Base-by-base conservation (phyloP, 2,329 filamentous ascomycete species). In the Penicillium brevicompactum region DNA sequence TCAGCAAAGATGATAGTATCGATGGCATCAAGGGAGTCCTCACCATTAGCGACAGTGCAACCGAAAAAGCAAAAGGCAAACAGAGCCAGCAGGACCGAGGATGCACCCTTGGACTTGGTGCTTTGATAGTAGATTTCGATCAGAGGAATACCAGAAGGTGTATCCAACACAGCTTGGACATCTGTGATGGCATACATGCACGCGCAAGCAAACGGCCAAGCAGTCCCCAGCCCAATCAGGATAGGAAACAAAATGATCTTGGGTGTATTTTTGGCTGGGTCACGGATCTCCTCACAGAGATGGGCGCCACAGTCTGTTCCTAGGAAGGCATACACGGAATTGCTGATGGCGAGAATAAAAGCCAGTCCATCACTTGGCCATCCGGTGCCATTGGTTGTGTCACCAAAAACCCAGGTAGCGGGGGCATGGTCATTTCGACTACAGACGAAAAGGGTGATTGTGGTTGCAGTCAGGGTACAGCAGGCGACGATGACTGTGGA, bases 41-140 rank as follows among this genome's bases (percentile, higher is more conserved):
- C 4, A 51, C 49, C 54, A 49, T 56, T 56, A 1, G 45, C 49
- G 1, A 56, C 54, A 38, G 45, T 41, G 18, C 54, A 56, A 7
- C 49, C 54, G 21, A 56, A 56, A 16, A 56, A 56, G 24, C 49
- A 56, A 14, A 56, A 46, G 11, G 54, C 49, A 46, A 56, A 56
- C 10, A 46, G n/a, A 31, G 49, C 44, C 45, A 56, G 16, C 5
- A 52, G 45, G 13, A 52, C 18, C 4, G 49, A 31, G 10, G 54
- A 31, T 11, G 49, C 49, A 24, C 21, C 40, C 31, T 49, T 52
- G 10, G 49, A 52, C n/a, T 47, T 14, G 5, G 54, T 56, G n/a
- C 45, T 42, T 30, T 56, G 54, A 32, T 52, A 56, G 32, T 56
- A 56, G n/a, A 56, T 52, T 22, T 56, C 49, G 14, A 56, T 49